A percentile compares a stretch with the other conserved stretches of the same genome.
Conservation (phyloP, 805 yeast species). For the Torulaspora indica region DNA sequence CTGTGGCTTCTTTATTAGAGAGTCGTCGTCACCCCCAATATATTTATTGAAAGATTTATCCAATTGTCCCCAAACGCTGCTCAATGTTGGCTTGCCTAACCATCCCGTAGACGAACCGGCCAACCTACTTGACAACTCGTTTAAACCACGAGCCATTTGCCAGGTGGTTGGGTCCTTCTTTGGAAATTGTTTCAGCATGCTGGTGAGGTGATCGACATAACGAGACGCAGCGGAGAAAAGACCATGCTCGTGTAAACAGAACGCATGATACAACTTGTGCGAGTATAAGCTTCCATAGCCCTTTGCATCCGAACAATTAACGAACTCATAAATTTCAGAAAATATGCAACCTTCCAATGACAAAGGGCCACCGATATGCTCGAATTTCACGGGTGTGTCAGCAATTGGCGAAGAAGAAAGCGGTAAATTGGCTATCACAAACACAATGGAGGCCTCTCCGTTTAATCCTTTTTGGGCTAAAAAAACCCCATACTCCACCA, state of each 20-base stretch:
- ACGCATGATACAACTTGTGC: conserved; percentile 63
- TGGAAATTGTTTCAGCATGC: conserved; percentile 38
- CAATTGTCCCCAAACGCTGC: conserved; percentile 82
- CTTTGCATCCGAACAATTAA: conserved; percentile 36
- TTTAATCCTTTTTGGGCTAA: conserved; percentile 35
- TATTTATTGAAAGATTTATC: conserved; percentile 74
- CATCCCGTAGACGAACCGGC: conserved; percentile 58
- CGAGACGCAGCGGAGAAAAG: conserved; percentile 52
- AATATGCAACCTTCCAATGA: conserved; percentile 47
- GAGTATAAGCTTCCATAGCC: conserved; percentile 51
- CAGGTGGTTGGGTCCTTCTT: conserved; percentile 37
- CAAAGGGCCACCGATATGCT: conserved; percentile 38
- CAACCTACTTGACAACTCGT: conserved; percentile 43
- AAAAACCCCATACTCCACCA: conserved; percentile 49
- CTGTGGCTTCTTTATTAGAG: conserved; percentile 35
- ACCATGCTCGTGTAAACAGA: conserved; percentile 65
- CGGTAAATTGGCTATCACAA: conserved; percentile 46
- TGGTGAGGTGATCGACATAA: conserved; percentile 51
- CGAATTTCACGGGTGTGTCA: conserved; percentile 37
- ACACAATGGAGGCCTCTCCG: conserved; percentile 43
- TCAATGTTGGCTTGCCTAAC: conserved; percentile 74
- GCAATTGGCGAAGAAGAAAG: conserved; percentile 33
- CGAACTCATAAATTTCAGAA: conserved; percentile 68
- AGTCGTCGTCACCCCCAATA: conserved; percentile 79
- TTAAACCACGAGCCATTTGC: conserved; percentile 34